A percentile compares a stretch with the other conserved stretches of the same genome.
Conservation (phyloP, 345 rosid genomes). For the Syzygium grande region DNA sequence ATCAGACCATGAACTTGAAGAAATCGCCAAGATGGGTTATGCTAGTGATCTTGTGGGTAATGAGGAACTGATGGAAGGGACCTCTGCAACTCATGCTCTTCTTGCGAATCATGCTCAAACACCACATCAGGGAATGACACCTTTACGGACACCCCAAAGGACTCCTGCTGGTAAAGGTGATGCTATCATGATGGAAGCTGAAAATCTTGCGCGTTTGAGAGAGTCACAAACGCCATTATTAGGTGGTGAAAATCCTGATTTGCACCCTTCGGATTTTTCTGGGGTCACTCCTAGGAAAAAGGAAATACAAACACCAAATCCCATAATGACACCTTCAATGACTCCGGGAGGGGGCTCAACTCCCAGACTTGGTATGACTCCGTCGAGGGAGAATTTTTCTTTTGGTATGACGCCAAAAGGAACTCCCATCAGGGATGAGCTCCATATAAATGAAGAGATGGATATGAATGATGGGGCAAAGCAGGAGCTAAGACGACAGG, state of each 20-base stretch:
- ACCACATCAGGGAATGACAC: conserved; percentile 84
- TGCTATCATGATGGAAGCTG: conserved; percentile 99
- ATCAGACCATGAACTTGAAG: conserved; percentile 89
- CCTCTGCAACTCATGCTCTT: conserved; percentile 92
- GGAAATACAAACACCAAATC: conserved; percentile 91
- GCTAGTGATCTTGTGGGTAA: conserved; percentile 80
- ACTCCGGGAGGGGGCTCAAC: conserved; percentile 86
- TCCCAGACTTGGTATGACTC: conserved; percentile 91
- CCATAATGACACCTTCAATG: conserved; percentile 81
- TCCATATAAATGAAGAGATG: conserved; percentile 90
- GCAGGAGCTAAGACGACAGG: conserved; percentile 70
- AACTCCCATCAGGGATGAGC: conserved; percentile 96
- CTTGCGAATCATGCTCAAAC: conserved; percentile 88
- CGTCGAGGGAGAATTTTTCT: conserved; percentile 77
- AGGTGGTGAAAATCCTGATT: conserved; percentile 97
- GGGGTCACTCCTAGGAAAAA: conserved; percentile 94
- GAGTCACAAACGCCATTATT: conserved; percentile 96
- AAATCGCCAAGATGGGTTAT: conserved; percentile 98
- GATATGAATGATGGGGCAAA: conserved; percentile 67
- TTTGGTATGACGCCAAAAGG: conserved; percentile 85
- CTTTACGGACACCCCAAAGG: conserved; percentile 87
- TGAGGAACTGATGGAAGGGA: conserved; percentile 88
- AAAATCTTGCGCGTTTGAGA: conserved; percentile 89
- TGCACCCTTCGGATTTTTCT: conserved; percentile 98
- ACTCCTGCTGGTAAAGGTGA: conserved; percentile 98